Percentiles rank a stretch among this genome's conserved stretches.
Conservation (phyloP, 192 early-diverging fungal genomes). For the Spizellomyces punctatus region DNA sequence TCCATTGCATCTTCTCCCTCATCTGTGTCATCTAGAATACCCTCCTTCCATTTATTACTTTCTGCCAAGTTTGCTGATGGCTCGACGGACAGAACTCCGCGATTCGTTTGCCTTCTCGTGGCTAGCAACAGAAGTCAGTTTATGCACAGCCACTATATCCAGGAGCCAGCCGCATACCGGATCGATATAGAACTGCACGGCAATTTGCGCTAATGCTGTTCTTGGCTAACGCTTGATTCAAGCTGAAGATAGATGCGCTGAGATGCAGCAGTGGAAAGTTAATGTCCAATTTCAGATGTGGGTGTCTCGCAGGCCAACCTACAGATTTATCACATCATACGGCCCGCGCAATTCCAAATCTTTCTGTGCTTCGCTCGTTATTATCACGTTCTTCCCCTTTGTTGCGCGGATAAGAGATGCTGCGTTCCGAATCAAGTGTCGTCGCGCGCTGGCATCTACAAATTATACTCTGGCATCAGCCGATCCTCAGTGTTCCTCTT, state of each 20-base stretch:
- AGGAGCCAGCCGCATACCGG: slow-evolving; percentile 28
- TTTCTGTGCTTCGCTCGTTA: slow-evolving; percentile 68
- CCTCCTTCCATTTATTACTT: slow-evolving; percentile 15
- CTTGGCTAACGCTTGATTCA: slow-evolving; percentile 59
- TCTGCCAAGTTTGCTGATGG: not conserved
- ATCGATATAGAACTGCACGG: slow-evolving; percentile 56
- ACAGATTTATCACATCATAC: slow-evolving; percentile 82
- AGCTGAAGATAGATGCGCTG: slow-evolving; percentile 63
- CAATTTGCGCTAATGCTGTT: slow-evolving; percentile 58
- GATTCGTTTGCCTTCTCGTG: slow-evolving; percentile 51
- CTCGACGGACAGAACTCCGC: slow-evolving; percentile 49
- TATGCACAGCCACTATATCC: not conserved
- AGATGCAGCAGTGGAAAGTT: not conserved
- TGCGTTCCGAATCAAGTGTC: slow-evolving; percentile 69
- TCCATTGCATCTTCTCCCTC: slow-evolving; percentile 2
- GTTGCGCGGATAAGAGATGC: slow-evolving; percentile 67
- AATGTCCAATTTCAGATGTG: too few species aligned
- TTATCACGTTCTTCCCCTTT: slow-evolving; percentile 76
- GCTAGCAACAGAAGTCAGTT: slow-evolving; percentile 29
- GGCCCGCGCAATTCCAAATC: slow-evolving; percentile 75
- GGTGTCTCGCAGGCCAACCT: slow-evolving; percentile 26
- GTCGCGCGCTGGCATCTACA: slow-evolving; percentile 61
- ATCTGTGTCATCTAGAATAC: not conserved
- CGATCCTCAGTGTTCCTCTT: not conserved
- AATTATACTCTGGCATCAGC: slow-evolving; percentile 5